Evolutionary conservation across 1,284 basidiomycete species (phyloP), one percentile per base, ranked within the genome.

Genomic region (Grifola frondosa): DNA sequence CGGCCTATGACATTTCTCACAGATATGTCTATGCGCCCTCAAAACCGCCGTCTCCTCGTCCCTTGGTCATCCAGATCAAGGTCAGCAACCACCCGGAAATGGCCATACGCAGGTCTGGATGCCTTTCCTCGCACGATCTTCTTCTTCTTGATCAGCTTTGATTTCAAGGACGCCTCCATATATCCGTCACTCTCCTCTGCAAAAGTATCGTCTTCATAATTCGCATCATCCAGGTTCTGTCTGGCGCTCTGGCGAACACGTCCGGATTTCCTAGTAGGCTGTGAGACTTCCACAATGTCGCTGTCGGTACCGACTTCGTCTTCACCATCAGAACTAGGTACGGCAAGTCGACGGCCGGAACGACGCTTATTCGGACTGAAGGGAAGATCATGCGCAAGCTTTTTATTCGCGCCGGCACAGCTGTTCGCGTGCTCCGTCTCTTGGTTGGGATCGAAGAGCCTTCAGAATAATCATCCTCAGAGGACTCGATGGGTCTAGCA

Each of bases 1-100:
- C 25, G 49, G 54, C 23, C 68, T 62, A 41, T 78, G 75, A 51
- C 88, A 91, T 57, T 81, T 89, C 60, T 89, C 87, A 57, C 88
- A 91, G 2, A 74, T 61, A 26, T 64, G 53, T 38, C 86, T 74
- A 63, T 91, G 88, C 8, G 65, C 66, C 17, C 77, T 66, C 38
- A 88, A 66, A n/a, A 71, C 54, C 9, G 66, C 73, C 2, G 69
- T 71, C 17, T 78, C 77, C 30, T 81, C 77, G 42, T 84, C 80
- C 6, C 75, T 40, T 74, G 68, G 29, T 69, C 68, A 54, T 85
- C 81, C 38, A 74, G 70, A 28, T 78, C 74, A 15, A 85, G 63
- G 48, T 84, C 78, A 1, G 57, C 69, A 17, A 87, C 68, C 24
- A 69, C 59, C 36, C 83, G 81, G 54, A 89, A 71, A 57, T 71